Base-by-base conservation (phyloP, 306 rosid genomes). In the Cicer yamashitae region DNA sequence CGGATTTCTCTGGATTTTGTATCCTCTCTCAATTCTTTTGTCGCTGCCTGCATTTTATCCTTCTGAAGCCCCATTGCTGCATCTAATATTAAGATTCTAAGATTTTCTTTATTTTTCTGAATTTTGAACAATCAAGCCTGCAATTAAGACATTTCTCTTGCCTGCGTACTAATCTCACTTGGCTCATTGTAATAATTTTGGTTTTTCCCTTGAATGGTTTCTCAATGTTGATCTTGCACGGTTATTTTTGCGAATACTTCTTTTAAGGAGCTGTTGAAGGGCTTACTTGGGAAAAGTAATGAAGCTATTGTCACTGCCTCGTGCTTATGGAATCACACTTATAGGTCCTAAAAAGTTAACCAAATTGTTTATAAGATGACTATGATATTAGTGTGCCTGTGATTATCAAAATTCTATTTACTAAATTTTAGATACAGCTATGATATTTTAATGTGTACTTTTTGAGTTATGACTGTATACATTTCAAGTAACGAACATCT, bases 221-320 rank as follows among this genome's bases (percentile, higher is more conserved):
- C 15, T 6, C 20, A 1, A 41, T 41, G 45, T 9, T 30, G 34
- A 30, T 30, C 34, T 30, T 30, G 34, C 3, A 30, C 0, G 34
- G 34, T 30, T 30, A 30, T 30, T 30, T 4, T 30, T 30, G 34
- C 5, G 5, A 30, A 30, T 30, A 30, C 34, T 30, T 30, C 5
- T 30, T 30, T 30, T 30, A 30, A 30, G 34, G 34, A 30, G 34
- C 34, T 30, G 34, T 30, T 30, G 34, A 81, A 85, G 97, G 18
- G 97, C 96, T 67, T 91, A 87, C 59, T 94, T 89, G 0, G 89
- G 94, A 34, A 91, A 88, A 83, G 83, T 82, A n/a, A 89, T 88
- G 83, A 91, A 91, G 78, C 73, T 94, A 10, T 30, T 85, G 0
- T 88, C 94, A 50, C 86, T 91, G 52, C 96, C 98, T 14, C 47